phyloP scores from a whole-genome alignment of 441 rosid species.

The Rhodomyrtus psidioides region DNA sequence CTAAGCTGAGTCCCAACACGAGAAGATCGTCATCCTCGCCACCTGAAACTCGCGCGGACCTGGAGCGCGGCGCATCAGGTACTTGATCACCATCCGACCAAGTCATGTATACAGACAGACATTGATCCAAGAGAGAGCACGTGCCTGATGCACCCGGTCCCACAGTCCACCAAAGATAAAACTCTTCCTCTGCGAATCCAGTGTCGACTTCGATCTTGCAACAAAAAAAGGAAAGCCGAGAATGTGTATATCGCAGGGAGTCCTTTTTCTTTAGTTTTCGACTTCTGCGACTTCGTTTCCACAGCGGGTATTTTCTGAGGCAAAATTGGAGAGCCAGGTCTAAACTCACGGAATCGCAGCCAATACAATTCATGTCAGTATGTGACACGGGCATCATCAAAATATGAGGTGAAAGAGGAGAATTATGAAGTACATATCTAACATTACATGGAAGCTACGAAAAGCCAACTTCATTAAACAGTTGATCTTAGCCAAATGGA shows the following conservation, averaged over 20 bases:
- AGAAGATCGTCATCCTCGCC: background rate
- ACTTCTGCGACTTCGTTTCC: background rate
- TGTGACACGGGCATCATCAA: background rate
- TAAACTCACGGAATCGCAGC: background rate
- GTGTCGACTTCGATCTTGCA: background rate
- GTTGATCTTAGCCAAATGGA: background rate
- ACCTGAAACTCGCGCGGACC: background rate
- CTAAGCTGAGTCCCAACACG: background rate
- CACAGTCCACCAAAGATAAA: background rate
- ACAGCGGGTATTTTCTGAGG: background rate
- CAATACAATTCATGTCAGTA: background rate
- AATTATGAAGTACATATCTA: background rate
- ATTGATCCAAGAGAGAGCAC: background rate
- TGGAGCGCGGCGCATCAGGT: background rate
- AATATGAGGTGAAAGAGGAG: background rate
- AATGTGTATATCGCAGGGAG: background rate
- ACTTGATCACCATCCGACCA: background rate
- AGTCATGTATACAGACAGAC: background rate
- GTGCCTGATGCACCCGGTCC: background rate
- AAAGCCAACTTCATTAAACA: background rate
- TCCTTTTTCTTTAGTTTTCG: background rate
- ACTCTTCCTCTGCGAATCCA: background rate
- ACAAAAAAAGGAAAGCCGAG: background rate
- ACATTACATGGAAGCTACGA: background rate
- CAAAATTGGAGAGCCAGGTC: background rate